A percentile compares a stretch with the other conserved stretches of the same genome.
phyloP scores from a whole-genome alignment of 805 yeast species.

The Barnettozyma pratensis region DNA sequence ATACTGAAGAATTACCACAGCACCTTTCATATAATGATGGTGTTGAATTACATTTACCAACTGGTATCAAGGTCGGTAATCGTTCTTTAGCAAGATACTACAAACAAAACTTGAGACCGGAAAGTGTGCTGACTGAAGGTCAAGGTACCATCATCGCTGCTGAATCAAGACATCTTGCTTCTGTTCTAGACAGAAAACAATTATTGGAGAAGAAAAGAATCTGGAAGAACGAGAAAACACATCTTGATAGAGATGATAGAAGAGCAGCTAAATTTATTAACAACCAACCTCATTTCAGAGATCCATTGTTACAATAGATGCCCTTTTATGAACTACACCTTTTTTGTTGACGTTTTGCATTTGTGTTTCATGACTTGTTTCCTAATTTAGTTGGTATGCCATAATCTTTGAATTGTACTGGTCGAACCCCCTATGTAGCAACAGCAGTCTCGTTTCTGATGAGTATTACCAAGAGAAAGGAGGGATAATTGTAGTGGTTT shows the following conservation, averaged over 20 bases:
- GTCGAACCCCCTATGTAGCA: no score
- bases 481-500: no score
- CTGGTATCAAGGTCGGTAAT: slow-evolving; percentile 84
- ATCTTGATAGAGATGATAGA: slow-evolving; percentile 43
- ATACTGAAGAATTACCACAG: slow-evolving; percentile 33
- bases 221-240: slow-evolving; percentile 61
- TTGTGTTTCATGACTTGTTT: no score
- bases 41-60: slow-evolving; percentile 70
- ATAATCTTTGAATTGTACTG: no score
- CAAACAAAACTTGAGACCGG: slow-evolving; percentile 67
- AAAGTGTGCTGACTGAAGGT: slow-evolving; percentile 58
- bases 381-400: no score
- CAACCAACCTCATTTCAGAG: slow-evolving; percentile 86
- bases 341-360: no score
- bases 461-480: no score
- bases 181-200: slow-evolving; percentile 39
- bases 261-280: slow-evolving; percentile 76
- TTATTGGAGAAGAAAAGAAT: slow-evolving; percentile 49
- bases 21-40: slow-evolving; percentile 54
- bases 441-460: no score
- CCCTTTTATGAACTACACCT: no score
- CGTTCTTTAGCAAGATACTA: slow-evolving; percentile 75
- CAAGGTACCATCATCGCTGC: slow-evolving; percentile 85
- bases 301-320: slow-evolving; percentile 52
- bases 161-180: slow-evolving; percentile 53